Base-by-base conservation (phyloP, 306 rosid genomes). In the Cucurbita ficifolia region DNA sequence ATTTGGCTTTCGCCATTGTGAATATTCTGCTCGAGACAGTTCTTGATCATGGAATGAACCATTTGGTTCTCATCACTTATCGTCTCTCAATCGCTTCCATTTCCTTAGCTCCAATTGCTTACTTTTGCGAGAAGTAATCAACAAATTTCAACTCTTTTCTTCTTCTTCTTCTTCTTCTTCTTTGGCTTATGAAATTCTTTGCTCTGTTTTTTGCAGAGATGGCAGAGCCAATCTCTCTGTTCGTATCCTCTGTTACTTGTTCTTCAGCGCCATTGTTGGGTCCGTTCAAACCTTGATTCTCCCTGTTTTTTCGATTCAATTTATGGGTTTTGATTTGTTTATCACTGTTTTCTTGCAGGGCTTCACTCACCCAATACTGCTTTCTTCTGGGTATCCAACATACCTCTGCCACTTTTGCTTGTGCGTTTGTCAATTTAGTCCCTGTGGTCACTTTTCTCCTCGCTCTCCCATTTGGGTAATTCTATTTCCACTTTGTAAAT, bases 201-300 rank as follows among this genome's bases (percentile, higher is more conserved):
- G 29, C 67, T 60, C 68, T 53, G 52, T 65, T 42, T 18, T 68
- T 68, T 90, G 85, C 87, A 92, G 98, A 78, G 80, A 84, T 46
- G 80, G 60, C 36, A 87, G 96, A 80, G 85, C 89, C 1, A 70
- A 75, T 76, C 87, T 92, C 74, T 86, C 96, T 65, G 59, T 78
- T 69, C 79, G 90, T 38, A 84, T 88, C 81, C 63, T 87, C 64
- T 88, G 89, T 61, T 90, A 81, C 82, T 87, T 88, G 58, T 92
- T 88, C 90, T 77, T 90, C 84, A 92, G 98, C 77, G 96, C 93
- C 82, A 72, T 87, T 77, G 80, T 92, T 62, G 98, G 96, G 96
- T 88, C 76, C 78, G 92, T 59, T 59, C 13, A 36, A 61, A 16
- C 1, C 22, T 36, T 3, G 3, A 35, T 35, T 8, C 9, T 46